Base-by-base conservation (phyloP, 345 rosid genomes). In the Pugionium cornutum region DNA sequence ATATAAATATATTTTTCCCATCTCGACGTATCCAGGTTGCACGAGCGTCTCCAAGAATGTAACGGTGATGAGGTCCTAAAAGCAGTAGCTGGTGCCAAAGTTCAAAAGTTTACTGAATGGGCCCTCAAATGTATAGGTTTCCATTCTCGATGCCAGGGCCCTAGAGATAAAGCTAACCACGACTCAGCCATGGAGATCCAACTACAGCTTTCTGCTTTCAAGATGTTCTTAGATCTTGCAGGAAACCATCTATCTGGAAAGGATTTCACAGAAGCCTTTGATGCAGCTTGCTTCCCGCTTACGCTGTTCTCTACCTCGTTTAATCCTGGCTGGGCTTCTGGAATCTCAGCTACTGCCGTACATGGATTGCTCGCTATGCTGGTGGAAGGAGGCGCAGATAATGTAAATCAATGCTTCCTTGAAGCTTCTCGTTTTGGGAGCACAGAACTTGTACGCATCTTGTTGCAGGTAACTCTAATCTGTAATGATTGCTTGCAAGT, bases 361-460 rank as follows among this genome's bases (percentile, higher is more conserved):
- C 90, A 89, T 71, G 97, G 97, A 34, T 76, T 94, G 77, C 81
- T 94, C 66, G 86, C 91, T 68, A 75, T 94, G 85, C 68, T 94
- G 73, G 99, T 94, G 9, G 97, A 89, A 69, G 97, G 96, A 4
- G 97, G 97, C 10, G 96, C 99, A 5, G 99, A 94, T 79, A 88
- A 90, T 56, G 97, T 94, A 10, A 88, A 90, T 29, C 97, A 89
- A 78, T 89, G 97, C 75, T 94, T 94, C 67, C 97, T 90, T 62
- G 99, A 94, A 79, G 99, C 99, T 76, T 94, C 99, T 53, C 91
- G 97, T 46, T 94, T 94, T 58, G 99, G 99, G 4, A 89, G 99
- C 78, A 92, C 97, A 63, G 98, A 92, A 79, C 97, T 92, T 50
- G 98, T 92, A 52, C 91, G 97, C 65, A 88, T 92, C 55, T 75